phyloP scores from a whole-genome alignment of 228 moss, liverwort and hornwort genomes.

The Sphagnum magellanicum region DNA sequence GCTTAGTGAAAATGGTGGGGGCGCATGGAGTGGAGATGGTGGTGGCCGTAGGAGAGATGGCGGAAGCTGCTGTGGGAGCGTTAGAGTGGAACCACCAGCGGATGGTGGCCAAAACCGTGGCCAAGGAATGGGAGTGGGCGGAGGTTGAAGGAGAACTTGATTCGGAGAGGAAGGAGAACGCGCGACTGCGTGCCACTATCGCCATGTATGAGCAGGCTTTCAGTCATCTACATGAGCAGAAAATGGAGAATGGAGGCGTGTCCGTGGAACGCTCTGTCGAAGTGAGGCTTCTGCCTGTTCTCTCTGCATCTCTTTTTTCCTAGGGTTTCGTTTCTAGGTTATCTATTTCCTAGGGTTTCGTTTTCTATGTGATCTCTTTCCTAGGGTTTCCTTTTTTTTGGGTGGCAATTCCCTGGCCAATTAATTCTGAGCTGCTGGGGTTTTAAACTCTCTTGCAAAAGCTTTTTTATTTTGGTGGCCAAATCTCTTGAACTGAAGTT shows the following conservation, averaged over 20 bases:
- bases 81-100: constrained; percentile 67
- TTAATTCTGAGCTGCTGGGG: not conserved
- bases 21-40: constrained; percentile 62
- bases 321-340: not conserved
- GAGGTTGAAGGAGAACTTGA: constrained; percentile 67
- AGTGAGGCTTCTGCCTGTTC: constrained; percentile 20
- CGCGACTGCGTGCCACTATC: constrained; percentile 49
- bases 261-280: constrained; percentile 55
- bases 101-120: constrained; percentile 26
- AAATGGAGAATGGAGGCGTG: constrained; percentile 37
- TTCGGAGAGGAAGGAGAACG: constrained; percentile 56
- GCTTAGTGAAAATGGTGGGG: constrained; percentile 22
- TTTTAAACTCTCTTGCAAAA: not conserved
- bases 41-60: constrained; percentile 82
- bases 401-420: not conserved
- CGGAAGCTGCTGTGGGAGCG: constrained; percentile 58
- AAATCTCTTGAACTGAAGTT: too few species aligned
- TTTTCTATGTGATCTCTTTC: not conserved
- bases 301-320: not conserved
- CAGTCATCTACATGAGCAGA: constrained; percentile 57
- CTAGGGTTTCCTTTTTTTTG: not conserved
- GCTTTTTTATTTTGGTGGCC: too few species aligned
- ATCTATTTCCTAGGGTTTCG: not conserved
- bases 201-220: constrained; percentile 67
- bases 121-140: constrained; percentile 47